Percentiles rank a stretch among this genome's conserved stretches.
Evolutionary conservation across 2,329 filamentous ascomycete species (phyloP).

Genomic region (Colletotrichum nymphaeae): DNA sequence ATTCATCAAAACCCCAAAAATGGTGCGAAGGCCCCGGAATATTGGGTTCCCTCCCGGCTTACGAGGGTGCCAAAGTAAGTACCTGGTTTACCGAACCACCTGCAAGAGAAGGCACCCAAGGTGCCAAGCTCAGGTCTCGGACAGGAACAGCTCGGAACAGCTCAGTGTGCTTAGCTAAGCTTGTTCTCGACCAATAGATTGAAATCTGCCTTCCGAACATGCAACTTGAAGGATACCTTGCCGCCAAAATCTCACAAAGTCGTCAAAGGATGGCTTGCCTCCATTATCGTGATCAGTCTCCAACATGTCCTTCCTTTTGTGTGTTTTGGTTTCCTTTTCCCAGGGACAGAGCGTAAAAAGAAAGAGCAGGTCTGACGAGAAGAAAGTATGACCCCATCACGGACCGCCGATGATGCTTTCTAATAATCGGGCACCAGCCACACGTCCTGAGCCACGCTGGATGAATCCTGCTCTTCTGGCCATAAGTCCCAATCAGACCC

Average conservation of each 20-base stretch:
- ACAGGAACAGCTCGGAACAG: not conserved
- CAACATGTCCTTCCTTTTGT: not conserved
- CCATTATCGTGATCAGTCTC: not conserved
- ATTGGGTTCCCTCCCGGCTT: no score
- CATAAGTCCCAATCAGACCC: not conserved
- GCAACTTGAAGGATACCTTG: no score
- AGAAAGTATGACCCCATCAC: not conserved
- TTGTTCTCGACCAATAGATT: no score
- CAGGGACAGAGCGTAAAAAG: not conserved
- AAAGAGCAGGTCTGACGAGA: not conserved
- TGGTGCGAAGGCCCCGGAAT: no score
- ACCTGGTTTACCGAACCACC: not conserved
- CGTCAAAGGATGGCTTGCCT: not conserved
- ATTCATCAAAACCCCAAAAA: no score
- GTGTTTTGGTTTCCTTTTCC: not conserved
- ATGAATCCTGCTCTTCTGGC: not conserved
- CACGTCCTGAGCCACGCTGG: not conserved
- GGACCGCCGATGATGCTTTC: not conserved
- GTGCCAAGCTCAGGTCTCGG: not conserved
- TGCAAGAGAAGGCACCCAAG: not conserved
- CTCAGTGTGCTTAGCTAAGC: no score
- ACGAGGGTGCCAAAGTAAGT: not conserved
- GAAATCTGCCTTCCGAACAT: no score
- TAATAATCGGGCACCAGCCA: not conserved
- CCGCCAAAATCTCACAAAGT: not conserved